Percentiles rank a stretch among this genome's conserved stretches.
Conservation (phyloP, 1,284 basidiomycete genomes). For the Spongispora temasekensis region DNA sequence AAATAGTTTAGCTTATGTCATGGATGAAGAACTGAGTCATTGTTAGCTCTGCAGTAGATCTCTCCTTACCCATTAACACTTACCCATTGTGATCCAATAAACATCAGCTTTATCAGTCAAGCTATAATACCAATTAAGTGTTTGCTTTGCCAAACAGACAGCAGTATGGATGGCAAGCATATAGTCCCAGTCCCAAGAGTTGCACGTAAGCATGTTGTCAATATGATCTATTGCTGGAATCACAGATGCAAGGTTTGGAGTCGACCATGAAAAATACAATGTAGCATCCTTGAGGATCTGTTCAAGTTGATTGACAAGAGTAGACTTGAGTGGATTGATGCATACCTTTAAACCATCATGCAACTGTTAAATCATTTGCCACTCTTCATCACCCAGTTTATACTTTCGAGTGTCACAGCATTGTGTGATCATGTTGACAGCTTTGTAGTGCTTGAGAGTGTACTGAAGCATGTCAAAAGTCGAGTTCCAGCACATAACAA, state of each 20-base stretch:
- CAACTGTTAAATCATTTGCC: neutral
- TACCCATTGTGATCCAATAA: too few species aligned
- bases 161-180: too few species aligned
- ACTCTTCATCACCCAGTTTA: neutral
- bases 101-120: too few species aligned
- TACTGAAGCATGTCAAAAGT: neutral
- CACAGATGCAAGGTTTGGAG: neutral
- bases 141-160: too few species aligned
- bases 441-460: neutral
- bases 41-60: neutral
- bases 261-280: neutral
- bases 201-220: constrained; percentile 12
- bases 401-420: neutral
- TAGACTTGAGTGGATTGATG: neutral
- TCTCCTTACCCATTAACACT: too few species aligned
- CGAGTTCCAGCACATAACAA: neutral
- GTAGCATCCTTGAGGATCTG: neutral
- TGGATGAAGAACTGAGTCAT: neutral
- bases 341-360: neutral
- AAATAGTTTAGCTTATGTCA: neutral
- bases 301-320: neutral
- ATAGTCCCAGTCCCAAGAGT: too few species aligned
- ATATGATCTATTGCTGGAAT: neutral
- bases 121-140: too few species aligned
- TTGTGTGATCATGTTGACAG: neutral